These are phyloP conservation scores for Pugionium cornutum DNA, from an alignment of 345 rosid genomes.

Conservation along the genomic window DNA sequence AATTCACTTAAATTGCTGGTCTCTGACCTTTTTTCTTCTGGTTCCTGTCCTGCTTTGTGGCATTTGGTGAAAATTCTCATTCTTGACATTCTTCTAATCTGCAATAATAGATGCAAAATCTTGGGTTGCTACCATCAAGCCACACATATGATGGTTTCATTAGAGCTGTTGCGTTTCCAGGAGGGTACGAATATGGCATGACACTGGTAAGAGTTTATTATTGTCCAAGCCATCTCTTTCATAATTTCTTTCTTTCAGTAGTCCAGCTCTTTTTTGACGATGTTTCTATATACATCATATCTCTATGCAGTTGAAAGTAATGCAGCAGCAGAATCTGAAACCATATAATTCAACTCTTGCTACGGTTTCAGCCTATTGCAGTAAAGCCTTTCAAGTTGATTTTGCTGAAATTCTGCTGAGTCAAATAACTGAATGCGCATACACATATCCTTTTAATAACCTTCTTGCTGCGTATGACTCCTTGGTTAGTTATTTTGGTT, in stretches of 20 bases:
- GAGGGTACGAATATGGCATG: conserved; percentile 56
- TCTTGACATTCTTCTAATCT: conserved; percentile 24
- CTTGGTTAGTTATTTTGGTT: conserved; percentile 52
- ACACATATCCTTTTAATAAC: conserved; percentile 58
- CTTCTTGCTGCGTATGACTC: conserved; percentile 67
- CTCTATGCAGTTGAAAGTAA: conserved; percentile 59
- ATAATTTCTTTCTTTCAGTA: neutral
- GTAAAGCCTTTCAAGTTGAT: conserved; percentile 68
- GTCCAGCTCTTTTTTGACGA: neutral
- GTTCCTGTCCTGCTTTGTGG: conserved; percentile 6
- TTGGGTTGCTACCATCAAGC: conserved; percentile 70
- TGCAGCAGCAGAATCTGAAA: conserved; percentile 67
- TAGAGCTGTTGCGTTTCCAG: conserved; percentile 56
- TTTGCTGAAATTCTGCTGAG: conserved; percentile 71
- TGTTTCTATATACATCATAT: conserved; percentile 17
- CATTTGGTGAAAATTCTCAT: conserved; percentile 17
- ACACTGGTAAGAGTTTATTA: conserved; percentile 48
- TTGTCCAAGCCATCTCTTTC: conserved; percentile 12
- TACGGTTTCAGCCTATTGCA: conserved; percentile 59
- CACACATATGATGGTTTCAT: conserved; percentile 63
- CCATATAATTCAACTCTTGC: conserved; percentile 68
- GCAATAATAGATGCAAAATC: conserved; percentile 65
- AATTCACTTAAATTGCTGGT: conserved; percentile 13
- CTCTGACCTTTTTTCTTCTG: conserved; percentile 1
- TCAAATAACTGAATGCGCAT: conserved; percentile 49